Base-by-base conservation (phyloP, 257 asterid species). In the Solanum stenotomum region DNA sequence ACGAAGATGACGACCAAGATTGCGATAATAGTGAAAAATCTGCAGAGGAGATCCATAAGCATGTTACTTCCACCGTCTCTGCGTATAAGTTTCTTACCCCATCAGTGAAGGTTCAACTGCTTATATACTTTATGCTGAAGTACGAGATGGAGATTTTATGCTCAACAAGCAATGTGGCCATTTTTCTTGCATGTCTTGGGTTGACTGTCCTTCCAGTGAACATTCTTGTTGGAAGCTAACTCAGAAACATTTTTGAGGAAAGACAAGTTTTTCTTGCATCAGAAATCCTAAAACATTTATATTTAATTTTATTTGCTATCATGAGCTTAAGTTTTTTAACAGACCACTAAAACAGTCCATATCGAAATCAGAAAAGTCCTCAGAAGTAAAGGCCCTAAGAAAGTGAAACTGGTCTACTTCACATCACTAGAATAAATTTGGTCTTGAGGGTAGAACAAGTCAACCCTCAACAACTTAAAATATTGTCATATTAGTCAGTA, bases 61-160 rank as follows among this genome's bases (percentile, higher is more conserved):
- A 37, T 37, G 9, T 37, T 37, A 37, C 40, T 37, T 37, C 40
- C 40, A 37, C 1, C 10, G 40, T 37, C 40, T 37, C 40, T 37
- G 40, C 9, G 10, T 37, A 37, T 7, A 37, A 37, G 89, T 88
- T 96, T 87, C 98, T 96, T 71, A 97, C 98, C 10, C 99, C 98
- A 49, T 97, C 99, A 40, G 98, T 96, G 85, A 97, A 95, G 99
- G 99, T 97, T 91, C 99, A 96, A 89, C 86, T 96, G 92, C 89
- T 97, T 93, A 95, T 96, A 72, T 97, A 97, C 93, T 97, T 97
- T 91, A 96, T 97, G 99, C 95, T 97, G 88, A 97, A 97, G 89
- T 97, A 97, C 82, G 99, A 94, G 10, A 96, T 96, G 98, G 99
- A 95, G 93, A 92, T 97, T 87, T 91, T 97, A 84, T 33, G 35